Percentiles rank a stretch among this genome's conserved stretches.
phyloP scores from a whole-genome alignment of 2,329 filamentous ascomycete genomes.

The Diplodia intermedia region DNA sequence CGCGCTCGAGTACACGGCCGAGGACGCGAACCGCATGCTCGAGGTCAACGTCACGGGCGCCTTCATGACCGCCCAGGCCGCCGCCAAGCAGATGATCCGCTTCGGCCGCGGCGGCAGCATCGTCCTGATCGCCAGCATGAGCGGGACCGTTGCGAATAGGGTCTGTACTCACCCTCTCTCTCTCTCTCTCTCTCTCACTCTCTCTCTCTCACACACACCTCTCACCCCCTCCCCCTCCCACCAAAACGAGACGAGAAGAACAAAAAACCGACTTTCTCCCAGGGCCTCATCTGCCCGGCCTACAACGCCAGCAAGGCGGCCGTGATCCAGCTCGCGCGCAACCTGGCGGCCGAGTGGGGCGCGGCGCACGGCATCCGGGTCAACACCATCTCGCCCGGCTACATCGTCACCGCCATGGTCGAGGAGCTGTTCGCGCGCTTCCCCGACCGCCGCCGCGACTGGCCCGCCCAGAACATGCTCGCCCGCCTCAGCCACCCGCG shows the following conservation, averaged over 20 bases:
- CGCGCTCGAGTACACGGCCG: slow-evolving; percentile 76
- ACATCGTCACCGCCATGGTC: slow-evolving; percentile 85
- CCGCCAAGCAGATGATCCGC: slow-evolving; percentile 68
- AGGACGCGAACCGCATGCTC: slow-evolving; percentile 68
- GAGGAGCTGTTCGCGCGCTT: slow-evolving; percentile 77
- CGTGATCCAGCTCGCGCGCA: slow-evolving; percentile 73
- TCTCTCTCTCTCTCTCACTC: neutral
- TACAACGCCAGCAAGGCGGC: slow-evolving; percentile 81
- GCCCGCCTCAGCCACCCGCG: slow-evolving; percentile 49
- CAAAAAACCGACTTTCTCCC: too few species aligned
- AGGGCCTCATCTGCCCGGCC: slow-evolving; percentile 70
- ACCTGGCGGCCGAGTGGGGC: slow-evolving; percentile 77
- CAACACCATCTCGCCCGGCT: slow-evolving; percentile 81
- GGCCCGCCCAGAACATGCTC: slow-evolving; percentile 88
- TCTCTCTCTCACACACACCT: too few species aligned
- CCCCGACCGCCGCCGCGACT: slow-evolving; percentile 70
- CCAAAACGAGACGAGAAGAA: too few species aligned
- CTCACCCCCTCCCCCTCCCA: too few species aligned
- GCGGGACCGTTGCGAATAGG: slow-evolving; percentile 65
- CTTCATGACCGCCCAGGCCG: slow-evolving; percentile 69
- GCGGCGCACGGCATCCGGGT: slow-evolving; percentile 72
- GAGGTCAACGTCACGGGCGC: slow-evolving; percentile 67
- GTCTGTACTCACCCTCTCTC: too few species aligned
- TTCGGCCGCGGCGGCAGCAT: slow-evolving; percentile 67
- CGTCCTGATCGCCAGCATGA: slow-evolving; percentile 69